Percentiles rank a stretch among this genome's conserved stretches.
phyloP scores from a whole-genome alignment of 148 eudicot genomes.

The Cornus florida region DNA sequence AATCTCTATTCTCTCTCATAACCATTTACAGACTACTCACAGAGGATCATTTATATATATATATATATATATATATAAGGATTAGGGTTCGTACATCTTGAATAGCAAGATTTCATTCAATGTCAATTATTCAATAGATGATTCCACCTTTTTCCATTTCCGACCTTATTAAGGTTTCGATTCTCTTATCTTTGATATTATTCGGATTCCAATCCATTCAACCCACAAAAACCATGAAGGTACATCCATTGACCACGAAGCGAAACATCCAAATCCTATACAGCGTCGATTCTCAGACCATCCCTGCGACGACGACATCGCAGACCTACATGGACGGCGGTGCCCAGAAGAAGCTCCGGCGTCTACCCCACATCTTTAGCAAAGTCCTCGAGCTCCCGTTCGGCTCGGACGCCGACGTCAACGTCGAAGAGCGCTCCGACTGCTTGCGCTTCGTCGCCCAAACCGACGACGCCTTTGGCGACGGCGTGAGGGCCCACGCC shows the following conservation, averaged over 20 bases:
- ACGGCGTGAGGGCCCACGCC: slow-evolving; percentile 38
- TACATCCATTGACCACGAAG: slow-evolving; percentile 8
- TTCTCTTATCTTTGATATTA: background rate
- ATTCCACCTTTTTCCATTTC: background rate
- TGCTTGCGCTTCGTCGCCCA: slow-evolving; percentile 40
- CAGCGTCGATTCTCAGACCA: background rate
- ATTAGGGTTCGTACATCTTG: background rate
- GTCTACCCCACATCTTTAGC: slow-evolving; percentile 69
- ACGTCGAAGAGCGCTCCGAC: slow-evolving; percentile 44
- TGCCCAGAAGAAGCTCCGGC: slow-evolving; percentile 40
- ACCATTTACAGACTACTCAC: background rate
- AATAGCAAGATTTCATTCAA: background rate
- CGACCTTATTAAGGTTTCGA: background rate
- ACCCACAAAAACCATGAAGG: slow-evolving; percentile 6
- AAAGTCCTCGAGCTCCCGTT: slow-evolving; percentile 69
- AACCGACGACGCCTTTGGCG: slow-evolving; percentile 10
- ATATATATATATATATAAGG: background rate
- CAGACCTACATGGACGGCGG: background rate
- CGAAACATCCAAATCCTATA: slow-evolving; percentile 21
- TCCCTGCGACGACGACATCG: background rate
- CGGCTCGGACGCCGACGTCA: slow-evolving; percentile 59
- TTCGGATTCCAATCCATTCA: background rate
- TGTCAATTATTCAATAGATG: background rate
- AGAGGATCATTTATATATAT: background rate
- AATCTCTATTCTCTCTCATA: background rate